Evolutionary conservation across 345 rosid genomes (phyloP), one percentile per base, ranked within the genome.

Genomic region (Acer saccharum): DNA sequence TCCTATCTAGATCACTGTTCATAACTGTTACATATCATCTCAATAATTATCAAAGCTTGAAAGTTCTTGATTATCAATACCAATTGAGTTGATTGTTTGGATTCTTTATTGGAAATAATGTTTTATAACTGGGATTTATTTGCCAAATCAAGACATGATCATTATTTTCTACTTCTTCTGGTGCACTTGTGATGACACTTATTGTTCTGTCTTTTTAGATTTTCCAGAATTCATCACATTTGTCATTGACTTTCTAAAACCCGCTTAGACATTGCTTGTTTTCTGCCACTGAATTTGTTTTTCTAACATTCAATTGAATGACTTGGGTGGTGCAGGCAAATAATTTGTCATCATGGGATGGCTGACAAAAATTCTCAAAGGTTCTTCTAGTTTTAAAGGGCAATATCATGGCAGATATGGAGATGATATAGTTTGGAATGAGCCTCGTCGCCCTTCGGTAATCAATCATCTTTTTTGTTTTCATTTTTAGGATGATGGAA

Each of bases 401-500:
- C 90, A 84, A 39, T 79, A 80, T 83, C 88, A 86, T 52, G 87
- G 90, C 80, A 87, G 77, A 81, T 83, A 73, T 75, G 83, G 83
- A 81, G 89, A 84, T 44, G 86, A 87, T 68, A 82, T 80, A 68
- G 77, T 43, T 62, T 80, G 84, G 86, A 94, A 87, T 2, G 85
- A 82, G 78, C 91, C 94, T 69, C 94, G 78, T 69, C 94, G 77
- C 65, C 81, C n/a, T 71, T 90, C 95, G 86, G 99, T 96, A 90
- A 69, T 35, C 39, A 35, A 35, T 75, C 66, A 71, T n/a, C 17
- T 54, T 14, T 71, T 14, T 76, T 57, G 23, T 64, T 77, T 52
- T 48, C 6, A 27, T 29, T 74, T 11, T 48, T n/a, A 20, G 35
- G 39, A 35, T 35, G 6, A 35, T 35, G 6, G 39, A 35, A 35